Conservation (phyloP, 495 filamentous ascomycete genomes). For the Cercophora sp. region DNA sequence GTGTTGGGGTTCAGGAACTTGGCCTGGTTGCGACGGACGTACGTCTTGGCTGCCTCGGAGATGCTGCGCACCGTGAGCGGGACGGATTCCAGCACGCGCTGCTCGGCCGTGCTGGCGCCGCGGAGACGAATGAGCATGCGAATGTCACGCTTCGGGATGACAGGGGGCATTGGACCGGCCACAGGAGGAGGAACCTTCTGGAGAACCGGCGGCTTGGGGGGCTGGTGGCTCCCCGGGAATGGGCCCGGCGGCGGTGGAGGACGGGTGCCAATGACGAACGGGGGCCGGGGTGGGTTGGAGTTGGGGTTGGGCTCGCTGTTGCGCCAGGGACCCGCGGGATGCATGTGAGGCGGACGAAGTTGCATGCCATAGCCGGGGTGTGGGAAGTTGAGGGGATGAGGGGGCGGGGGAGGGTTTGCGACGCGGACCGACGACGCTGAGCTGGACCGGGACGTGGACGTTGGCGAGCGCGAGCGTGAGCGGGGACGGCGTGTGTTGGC, state of each 20-base stretch:
- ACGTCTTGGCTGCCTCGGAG: conserved; percentile 24
- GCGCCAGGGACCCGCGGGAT: conserved; percentile 1
- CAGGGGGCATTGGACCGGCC: no score
- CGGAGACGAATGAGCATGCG: conserved; percentile 30
- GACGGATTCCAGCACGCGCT: conserved; percentile 23
- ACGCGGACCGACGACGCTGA: conserved; percentile 14
- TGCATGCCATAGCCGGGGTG: neutral
- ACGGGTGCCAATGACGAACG: neutral
- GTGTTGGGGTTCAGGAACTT: no score
- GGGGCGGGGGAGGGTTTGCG: neutral
- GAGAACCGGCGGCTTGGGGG: neutral
- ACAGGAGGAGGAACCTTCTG: no score
- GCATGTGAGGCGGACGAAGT: neutral
- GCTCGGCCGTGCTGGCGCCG: conserved; percentile 12
- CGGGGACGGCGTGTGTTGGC: conserved; percentile 5
- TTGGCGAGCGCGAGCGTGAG: conserved; percentile 19
- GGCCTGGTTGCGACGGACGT: conserved; percentile 17
- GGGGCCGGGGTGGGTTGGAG: neutral
- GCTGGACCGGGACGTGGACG: conserved; percentile 20
- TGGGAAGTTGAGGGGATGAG: neutral
- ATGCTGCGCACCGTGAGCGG: conserved; percentile 18
- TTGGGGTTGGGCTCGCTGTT: no score
- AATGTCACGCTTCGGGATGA: no score
- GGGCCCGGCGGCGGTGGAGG: neutral
- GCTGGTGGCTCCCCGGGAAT: neutral